A percentile compares a stretch with the other conserved stretches of the same genome.
phyloP scores from a whole-genome alignment of 192 early-diverging fungal species.

The Coemansia sp. region DNA sequence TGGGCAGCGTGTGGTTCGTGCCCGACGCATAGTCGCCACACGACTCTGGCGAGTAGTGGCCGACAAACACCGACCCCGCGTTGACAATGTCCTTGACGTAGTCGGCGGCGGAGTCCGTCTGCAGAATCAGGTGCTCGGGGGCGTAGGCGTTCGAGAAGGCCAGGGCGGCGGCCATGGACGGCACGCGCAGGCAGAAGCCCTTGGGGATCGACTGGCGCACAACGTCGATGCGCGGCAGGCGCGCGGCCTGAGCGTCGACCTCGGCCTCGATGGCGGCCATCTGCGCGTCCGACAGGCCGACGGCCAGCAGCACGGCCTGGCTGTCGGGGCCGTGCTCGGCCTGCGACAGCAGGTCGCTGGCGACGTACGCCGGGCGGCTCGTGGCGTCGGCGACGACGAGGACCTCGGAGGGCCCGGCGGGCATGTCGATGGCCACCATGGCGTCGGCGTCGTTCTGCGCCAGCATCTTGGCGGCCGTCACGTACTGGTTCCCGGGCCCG shows the following conservation, averaged over 20 bases:
- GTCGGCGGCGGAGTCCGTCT: slow-evolving; percentile 75
- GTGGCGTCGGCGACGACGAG: slow-evolving; percentile 94
- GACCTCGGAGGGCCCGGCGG: slow-evolving; percentile 99
- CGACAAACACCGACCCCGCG: slow-evolving; percentile 98
- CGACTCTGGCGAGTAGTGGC: slow-evolving; percentile 93
- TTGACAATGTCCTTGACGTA: slow-evolving; percentile 73
- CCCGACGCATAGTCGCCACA: slow-evolving; percentile 99
- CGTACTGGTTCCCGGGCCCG: slow-evolving; percentile 99
- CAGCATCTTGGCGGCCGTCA: slow-evolving; percentile 99
- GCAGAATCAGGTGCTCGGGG: slow-evolving; percentile 98
- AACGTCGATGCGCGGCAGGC: slow-evolving; percentile 87
- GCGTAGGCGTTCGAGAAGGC: slow-evolving; percentile 96
- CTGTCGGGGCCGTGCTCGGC: slow-evolving; percentile 98
- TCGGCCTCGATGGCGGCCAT: slow-evolving; percentile 77
- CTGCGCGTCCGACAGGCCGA: slow-evolving; percentile 68
- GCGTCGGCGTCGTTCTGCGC: slow-evolving; percentile 94
- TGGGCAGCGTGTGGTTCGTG: slow-evolving; percentile 99
- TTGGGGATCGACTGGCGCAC: slow-evolving; percentile 88
- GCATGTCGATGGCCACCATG: slow-evolving; percentile 98
- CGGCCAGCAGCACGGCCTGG: slow-evolving; percentile 94
- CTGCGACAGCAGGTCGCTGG: slow-evolving; percentile 94
- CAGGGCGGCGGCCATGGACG: slow-evolving; percentile 76
- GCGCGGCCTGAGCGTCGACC: slow-evolving; percentile 80
- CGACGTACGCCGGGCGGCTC: slow-evolving; percentile 89
- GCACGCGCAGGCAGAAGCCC: slow-evolving; percentile 75